Conservation (phyloP, 1,139 yeast genomes). For the Scheffersomyces cryptocercus region DNA sequence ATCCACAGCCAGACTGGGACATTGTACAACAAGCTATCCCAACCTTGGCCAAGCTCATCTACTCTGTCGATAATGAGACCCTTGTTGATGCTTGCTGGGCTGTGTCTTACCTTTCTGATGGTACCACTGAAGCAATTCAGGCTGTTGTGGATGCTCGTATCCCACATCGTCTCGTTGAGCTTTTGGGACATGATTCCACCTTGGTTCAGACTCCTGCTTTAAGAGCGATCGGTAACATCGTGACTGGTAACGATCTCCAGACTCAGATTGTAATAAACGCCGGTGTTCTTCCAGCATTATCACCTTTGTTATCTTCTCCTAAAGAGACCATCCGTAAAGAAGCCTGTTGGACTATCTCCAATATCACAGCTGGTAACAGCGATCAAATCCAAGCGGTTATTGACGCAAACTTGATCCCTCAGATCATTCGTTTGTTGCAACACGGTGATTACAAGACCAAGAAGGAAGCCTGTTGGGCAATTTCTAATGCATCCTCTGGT, state of each 20-base stretch:
- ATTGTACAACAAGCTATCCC: conserved; percentile 87
- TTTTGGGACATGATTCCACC: conserved; percentile 79
- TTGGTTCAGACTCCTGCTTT: conserved; percentile 95
- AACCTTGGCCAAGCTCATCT: conserved; percentile 86
- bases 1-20: conserved; percentile 95
- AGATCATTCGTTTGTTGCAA: conserved; percentile 75
- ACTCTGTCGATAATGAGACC: conserved; percentile 89
- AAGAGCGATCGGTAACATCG: conserved; percentile 96
- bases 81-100: conserved; percentile 99
- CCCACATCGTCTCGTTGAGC: conserved; percentile 90
- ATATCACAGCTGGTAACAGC: conserved; percentile 95
- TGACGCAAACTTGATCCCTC: conserved; percentile 92
- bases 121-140: conserved; percentile 89
- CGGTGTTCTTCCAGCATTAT: conserved; percentile 85
- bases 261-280: conserved; percentile 94
- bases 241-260: conserved; percentile 93
- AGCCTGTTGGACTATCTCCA: conserved; percentile 98
- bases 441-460: conserved; percentile 93
- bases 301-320: conserved; percentile 75
- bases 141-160: conserved; percentile 96
- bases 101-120: conserved; percentile 90
- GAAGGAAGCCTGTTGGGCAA: conserved; percentile 99
- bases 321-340: conserved; percentile 95
- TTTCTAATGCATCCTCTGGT: conserved; percentile 96
- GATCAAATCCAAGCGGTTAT: conserved; percentile 97